phyloP scores from a whole-genome alignment of 108 stramenopile genomes.

The Fistulifera solaris region DNA sequence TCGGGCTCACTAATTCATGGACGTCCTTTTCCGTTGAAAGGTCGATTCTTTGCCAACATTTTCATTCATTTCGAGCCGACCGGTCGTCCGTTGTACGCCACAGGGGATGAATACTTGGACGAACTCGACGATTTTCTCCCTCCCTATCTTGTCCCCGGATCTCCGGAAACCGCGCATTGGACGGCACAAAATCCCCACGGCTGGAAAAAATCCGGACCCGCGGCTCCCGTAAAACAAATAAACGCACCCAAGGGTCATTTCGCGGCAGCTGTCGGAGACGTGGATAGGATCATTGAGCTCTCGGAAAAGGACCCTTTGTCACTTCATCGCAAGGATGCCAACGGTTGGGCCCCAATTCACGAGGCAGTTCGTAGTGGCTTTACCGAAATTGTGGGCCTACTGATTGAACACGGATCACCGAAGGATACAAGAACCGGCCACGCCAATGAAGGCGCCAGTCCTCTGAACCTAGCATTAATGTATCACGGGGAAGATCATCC shows the following conservation, averaged over 20 bases:
- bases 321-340: constrained; percentile 26
- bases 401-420: constrained; percentile 55
- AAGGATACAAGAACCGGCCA: constrained; percentile 30
- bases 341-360: constrained; percentile 57
- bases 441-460: constrained; percentile 20
- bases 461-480: constrained; percentile 24
- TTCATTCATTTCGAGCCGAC: constrained; percentile 86
- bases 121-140: constrained; percentile 37
- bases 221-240: constrained; percentile 17
- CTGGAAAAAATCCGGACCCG: constrained; percentile 33
- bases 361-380: constrained; percentile 47
- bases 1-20: constrained; percentile 30
- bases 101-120: constrained; percentile 34
- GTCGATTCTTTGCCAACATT: constrained; percentile 72
- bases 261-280: constrained; percentile 40
- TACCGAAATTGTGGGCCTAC: constrained; percentile 30
- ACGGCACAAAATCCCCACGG: constrained; percentile 30
- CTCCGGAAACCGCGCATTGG: constrained; percentile 47
- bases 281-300: constrained; percentile 22
- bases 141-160: constrained; percentile 35
- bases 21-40: constrained; percentile 80
- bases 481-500: constrained; percentile 20
- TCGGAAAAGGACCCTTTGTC: constrained; percentile 14
- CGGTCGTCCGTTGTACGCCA: constrained; percentile 45
- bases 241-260: constrained; percentile 39